phyloP scores from a whole-genome alignment of 2,329 filamentous ascomycete genomes.

The Pestalotiopsis sp. region DNA sequence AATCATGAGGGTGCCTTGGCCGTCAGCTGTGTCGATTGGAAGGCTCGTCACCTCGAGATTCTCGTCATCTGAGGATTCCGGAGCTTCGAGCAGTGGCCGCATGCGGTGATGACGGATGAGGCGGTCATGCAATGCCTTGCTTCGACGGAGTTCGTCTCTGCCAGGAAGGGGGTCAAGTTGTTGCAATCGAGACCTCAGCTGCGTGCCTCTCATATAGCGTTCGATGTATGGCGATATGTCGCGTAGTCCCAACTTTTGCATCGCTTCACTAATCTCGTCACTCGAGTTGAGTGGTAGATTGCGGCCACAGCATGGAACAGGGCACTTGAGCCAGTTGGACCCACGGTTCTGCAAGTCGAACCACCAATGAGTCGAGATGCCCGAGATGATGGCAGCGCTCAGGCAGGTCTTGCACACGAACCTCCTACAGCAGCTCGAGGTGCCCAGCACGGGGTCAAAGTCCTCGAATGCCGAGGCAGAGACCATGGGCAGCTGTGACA shows the following conservation, averaged over 20 bases:
- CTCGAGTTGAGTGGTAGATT: conserved; percentile 11
- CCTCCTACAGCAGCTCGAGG: conserved; percentile 13
- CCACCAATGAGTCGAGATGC: conserved; percentile 14
- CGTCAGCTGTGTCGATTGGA: conserved; percentile 11
- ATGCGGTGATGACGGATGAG: conserved; percentile 12
- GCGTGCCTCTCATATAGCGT: conserved; percentile 6
- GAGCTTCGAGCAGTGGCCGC: conserved; percentile 7
- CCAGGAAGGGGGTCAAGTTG: conserved; percentile 5
- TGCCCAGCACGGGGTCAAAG: conserved; percentile 11
- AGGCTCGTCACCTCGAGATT: not conserved
- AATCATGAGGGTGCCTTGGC: conserved; percentile 3
- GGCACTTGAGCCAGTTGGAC: conserved; percentile 14
- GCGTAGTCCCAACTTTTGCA: conserved; percentile 8
- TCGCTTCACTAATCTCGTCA: conserved; percentile 6
- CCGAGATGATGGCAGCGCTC: conserved; percentile 11
- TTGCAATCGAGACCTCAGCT: conserved; percentile 11
- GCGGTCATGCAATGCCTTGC: conserved; percentile 14
- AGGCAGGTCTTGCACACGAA: conserved; percentile 16
- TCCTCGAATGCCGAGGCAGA: conserved; percentile 12
- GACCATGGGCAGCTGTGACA: conserved; percentile 12
- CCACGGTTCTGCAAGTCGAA: conserved; percentile 9
- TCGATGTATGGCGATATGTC: not conserved
- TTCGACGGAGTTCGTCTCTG: conserved; percentile 10
- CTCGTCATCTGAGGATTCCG: not conserved
- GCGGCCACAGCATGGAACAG: conserved; percentile 12